Base-by-base conservation (phyloP, 2,329 filamentous ascomycete species). In the Cylindrodendrum hubeiense region DNA sequence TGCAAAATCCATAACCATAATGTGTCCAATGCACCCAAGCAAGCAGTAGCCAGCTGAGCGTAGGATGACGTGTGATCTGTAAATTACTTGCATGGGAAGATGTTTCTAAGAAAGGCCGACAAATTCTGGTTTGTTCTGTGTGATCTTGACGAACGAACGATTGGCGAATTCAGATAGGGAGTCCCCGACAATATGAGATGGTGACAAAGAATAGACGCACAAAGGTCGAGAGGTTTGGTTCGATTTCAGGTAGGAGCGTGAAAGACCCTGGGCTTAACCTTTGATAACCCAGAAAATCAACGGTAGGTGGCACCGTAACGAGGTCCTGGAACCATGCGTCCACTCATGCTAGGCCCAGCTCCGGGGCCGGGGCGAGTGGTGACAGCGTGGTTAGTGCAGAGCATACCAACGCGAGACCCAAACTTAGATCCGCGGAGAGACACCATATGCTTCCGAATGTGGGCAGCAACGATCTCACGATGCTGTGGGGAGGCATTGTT, bases 381-480 rank as follows among this genome's bases (percentile, higher is more conserved):
- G 72, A 94, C 90, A 51, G 93, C 94, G 39, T 95, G 95, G 80
- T 98, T 98, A 82, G 94, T 97, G 84, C 97, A 99, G 59, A 99
- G 91, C 95, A 99, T 98, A 33, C 96, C 96, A 67, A 99, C 96
- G 63, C 96, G 93, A 65, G 96, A 99, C 66, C 96, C 96, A 79
- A 98, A 99, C 81, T 99, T 99, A 76, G 96, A 98, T 62, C 96
- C 96, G 66, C 96, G 93, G 52, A 99, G 91, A 61, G 96, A 99
- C 9, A 99, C 96, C 96, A 99, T 99, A 81, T 99, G 96, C 87
- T 98, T 98, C 74, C 94, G 92, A 74, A 99, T 97, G 77, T 99
- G 96, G 61, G 90, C 91, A 51, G 95, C 94, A 70, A 99, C 96
- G 70, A 97, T 85, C 78, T 99, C 97, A 63, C 94, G 93, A 78